Evolutionary conservation across 2,329 filamentous ascomycete genomes (phyloP).

Genomic region (Hypomyces perniciosus): DNA sequence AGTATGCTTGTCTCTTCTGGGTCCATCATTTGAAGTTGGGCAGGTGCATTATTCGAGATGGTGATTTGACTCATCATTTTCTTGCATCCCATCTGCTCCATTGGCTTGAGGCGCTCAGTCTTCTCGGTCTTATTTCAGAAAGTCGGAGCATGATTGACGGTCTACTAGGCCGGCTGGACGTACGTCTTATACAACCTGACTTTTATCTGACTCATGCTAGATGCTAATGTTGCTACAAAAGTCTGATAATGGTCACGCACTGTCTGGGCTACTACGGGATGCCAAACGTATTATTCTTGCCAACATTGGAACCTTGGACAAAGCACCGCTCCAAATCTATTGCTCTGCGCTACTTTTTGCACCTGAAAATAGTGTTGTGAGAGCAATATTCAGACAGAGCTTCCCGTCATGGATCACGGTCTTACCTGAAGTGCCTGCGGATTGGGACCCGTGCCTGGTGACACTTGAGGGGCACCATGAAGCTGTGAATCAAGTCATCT

Average conservation of each 20-base stretch:
- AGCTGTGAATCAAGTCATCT: too few relatives aligned
- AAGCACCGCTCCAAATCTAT: conserved; percentile 23
- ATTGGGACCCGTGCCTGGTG: conserved; percentile 1
- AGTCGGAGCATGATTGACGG: conserved; percentile 7
- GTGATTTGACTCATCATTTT: conserved; percentile 28
- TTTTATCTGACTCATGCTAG: background rate
- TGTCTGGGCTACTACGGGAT: conserved; percentile 15
- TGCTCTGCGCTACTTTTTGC: conserved; percentile 20
- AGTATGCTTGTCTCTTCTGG: conserved; percentile 38
- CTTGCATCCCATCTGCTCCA: conserved; percentile 33
- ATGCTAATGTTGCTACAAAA: background rate
- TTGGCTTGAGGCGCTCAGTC: conserved; percentile 35
- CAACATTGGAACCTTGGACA: conserved; percentile 9
- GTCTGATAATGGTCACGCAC: background rate
- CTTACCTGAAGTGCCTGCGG: background rate
- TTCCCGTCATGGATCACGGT: conserved; percentile 16
- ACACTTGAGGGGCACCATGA: too few relatives aligned
- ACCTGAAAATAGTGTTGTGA: conserved; percentile 17
- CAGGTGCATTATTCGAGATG: conserved; percentile 21
- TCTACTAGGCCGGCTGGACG: background rate
- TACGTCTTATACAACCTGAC: background rate
- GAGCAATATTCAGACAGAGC: conserved; percentile 9
- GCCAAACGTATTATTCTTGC: conserved; percentile 13
- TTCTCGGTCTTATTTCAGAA: conserved; percentile 21
- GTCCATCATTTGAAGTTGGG: conserved; percentile 26